A percentile compares a stretch with the other conserved stretches of the same genome.
These are phyloP conservation scores for Xerocomus potaroensis DNA, from an alignment of 768 basidiomycete species.

Conservation along the genomic window DNA sequence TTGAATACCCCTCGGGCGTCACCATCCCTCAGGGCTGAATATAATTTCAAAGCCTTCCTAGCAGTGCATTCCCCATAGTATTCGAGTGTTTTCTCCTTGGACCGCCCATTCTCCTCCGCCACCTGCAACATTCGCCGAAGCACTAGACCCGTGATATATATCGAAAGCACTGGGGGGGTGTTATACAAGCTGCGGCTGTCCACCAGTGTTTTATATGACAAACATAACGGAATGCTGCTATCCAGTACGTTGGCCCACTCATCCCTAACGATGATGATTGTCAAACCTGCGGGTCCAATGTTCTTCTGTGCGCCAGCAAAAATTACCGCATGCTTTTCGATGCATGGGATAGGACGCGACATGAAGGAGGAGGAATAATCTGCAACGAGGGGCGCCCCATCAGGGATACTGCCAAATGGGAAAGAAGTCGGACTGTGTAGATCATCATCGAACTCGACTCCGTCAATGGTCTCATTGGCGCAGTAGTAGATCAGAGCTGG, in stretches of 20 bases:
- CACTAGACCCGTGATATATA: conserved; percentile 89
- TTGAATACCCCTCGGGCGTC: conserved; percentile 65
- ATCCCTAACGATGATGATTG: conserved; percentile 90
- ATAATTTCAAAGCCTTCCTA: conserved; percentile 74
- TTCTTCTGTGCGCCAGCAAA: conserved; percentile 99
- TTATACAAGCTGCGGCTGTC: conserved; percentile 80
- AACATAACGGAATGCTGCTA: conserved; percentile 75
- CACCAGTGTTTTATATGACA: conserved; percentile 81
- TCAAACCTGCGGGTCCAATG: conserved; percentile 89
- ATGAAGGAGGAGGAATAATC: conserved; percentile 98
- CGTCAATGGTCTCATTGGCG: conserved; percentile 98
- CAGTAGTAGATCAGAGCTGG: conserved; percentile 96
- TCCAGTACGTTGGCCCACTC: conserved; percentile 69
- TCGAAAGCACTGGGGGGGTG: conserved; percentile 87
- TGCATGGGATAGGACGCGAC: conserved; percentile 83
- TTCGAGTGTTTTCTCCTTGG: conserved; percentile 54
- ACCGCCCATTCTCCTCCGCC: conserved; percentile 12
- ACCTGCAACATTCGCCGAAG: conserved; percentile 58
- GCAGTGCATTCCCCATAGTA: conserved; percentile 64
- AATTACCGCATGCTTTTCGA: conserved; percentile 89
- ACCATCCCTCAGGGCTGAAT: conserved; percentile 66
- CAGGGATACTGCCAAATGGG: conserved; percentile 72
- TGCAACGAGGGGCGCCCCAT: conserved; percentile 73
- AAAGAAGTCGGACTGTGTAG: conserved; percentile 58
- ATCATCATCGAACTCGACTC: conserved; percentile 77